These are phyloP conservation scores for Penicillium cosmopolitanum DNA, from an alignment of 495 filamentous ascomycete species.

Conservation along the genomic window DNA sequence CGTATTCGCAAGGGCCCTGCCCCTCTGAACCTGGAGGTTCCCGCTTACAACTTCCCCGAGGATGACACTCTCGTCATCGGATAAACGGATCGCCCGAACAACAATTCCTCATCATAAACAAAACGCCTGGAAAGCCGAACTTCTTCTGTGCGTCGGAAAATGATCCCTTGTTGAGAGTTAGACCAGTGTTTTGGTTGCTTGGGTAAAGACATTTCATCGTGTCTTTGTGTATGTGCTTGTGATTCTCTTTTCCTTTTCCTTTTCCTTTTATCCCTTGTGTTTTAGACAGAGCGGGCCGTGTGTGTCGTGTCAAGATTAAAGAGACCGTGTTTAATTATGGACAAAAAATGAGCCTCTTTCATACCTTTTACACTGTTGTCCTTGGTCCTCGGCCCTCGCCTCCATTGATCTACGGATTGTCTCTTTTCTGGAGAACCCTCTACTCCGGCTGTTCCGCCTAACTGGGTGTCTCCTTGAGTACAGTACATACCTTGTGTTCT, in stretches of 20 bases:
- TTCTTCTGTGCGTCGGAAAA: background rate
- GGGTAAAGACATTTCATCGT: constrained; percentile 9
- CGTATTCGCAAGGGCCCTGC: constrained; percentile 95
- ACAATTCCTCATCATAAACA: background rate
- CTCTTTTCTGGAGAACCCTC: constrained; percentile 10
- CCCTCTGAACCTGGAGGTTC: constrained; percentile 95
- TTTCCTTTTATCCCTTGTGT: constrained; percentile 15
- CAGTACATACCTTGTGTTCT: constrained; percentile 34
- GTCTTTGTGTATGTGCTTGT: constrained; percentile 36
- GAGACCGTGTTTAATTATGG: constrained; percentile 54
- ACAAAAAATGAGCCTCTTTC: constrained; percentile 46
- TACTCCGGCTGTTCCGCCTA: constrained; percentile 4
- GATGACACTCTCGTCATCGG: constrained; percentile 80
- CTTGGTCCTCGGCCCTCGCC: constrained; percentile 17
- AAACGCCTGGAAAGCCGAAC: background rate
- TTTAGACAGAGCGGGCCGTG: constrained; percentile 46
- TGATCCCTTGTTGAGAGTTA: constrained; percentile 14
- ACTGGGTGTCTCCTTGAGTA: constrained; percentile 30
- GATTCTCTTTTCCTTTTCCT: constrained; percentile 25
- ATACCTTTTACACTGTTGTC: constrained; percentile 26
- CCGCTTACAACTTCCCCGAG: constrained; percentile 82
- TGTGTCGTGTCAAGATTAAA: constrained; percentile 50
- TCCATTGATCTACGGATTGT: constrained; percentile 24
- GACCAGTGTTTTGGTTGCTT: constrained; percentile 20
- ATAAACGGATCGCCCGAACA: constrained; percentile 45